Evolutionary conservation across 148 eudicot species (phyloP), one percentile per base, ranked within the genome.

Genomic region (Vaccinium macrocarpon): DNA sequence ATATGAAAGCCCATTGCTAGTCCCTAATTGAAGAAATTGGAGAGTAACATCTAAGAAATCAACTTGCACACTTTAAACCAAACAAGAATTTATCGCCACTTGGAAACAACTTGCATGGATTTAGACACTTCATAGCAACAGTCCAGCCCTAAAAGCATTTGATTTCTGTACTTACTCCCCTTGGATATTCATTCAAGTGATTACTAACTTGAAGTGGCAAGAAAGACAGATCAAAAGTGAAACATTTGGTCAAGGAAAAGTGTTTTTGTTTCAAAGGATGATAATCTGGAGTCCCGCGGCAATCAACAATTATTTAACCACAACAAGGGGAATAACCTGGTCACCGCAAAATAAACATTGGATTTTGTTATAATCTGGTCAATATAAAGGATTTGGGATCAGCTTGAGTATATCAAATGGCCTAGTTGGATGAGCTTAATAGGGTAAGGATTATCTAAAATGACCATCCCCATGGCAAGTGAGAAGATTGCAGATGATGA

Each of bases 201-300:
- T 57, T 35, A 29, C 35, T 79, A 51, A 79, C 82, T 35, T 56
- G 6, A 79, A 57, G 50, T 10, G 27, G 78, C 61, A 77, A 77
- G 80, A 77, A 51, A 16, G 35, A 23, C 46, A 25, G 4, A 78
- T 19, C 15, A 32, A 57, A 12, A 18, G 23, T 32, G 18, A 80
- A 76, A 57, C 13, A 57, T 57, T 59, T 32, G 82, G 8, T 21
- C 38, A 18, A 64, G 51, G 70, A 56, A 35, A 55, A 55, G 13
- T 5, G 42, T 29, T 56, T 32, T 29, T 0, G 9, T 52, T 76
- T 16, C 64, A 12, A 25, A 16, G 81, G 42, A 53, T 51, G 64
- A 18, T 16, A 78, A 25, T 12, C 21, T 53, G 13, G 16, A 78
- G 62, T 15, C 75, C 75, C 42, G 19, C 19, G 9, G 6, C 23